Evolutionary conservation across 768 basidiomycete genomes (phyloP).

Genomic region (Trametes cinnabarina): DNA sequence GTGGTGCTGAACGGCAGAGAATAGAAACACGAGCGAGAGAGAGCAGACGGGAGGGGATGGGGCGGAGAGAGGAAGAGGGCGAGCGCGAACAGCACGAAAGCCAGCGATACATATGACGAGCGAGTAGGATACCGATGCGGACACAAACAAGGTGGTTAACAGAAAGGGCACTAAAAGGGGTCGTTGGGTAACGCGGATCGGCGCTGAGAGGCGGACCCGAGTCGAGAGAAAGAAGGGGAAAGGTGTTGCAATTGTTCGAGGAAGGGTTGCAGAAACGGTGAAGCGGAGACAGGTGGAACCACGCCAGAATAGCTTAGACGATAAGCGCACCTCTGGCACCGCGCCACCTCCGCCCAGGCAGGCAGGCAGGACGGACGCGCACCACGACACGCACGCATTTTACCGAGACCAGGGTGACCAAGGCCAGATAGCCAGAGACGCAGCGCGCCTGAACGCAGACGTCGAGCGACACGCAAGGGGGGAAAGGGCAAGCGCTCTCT

Average conservation of each 20-base stretch:
- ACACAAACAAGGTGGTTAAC: neutral
- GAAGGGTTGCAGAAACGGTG: neutral
- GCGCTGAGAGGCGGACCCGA: neutral
- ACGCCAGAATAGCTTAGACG: constrained; percentile 14
- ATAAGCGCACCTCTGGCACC: constrained; percentile 10
- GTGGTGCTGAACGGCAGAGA: neutral
- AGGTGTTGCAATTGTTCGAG: neutral
- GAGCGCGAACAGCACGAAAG: constrained; percentile 20
- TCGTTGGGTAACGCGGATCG: neutral
- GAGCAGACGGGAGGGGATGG: too few relatives aligned
- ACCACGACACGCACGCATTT: neutral
- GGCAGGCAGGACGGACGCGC: neutral
- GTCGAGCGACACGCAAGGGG: neutral
- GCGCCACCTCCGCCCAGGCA: constrained; percentile 2
- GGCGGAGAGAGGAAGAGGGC: too few relatives aligned
- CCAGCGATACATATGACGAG: constrained; percentile 18
- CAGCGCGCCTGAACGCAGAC: too few relatives aligned
- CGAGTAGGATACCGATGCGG: constrained; percentile 14
- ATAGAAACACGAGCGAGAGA: neutral
- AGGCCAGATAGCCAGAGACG: neutral
- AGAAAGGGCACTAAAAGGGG: neutral
- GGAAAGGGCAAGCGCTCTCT: constrained; percentile 6
- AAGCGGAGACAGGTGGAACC: constrained; percentile 13
- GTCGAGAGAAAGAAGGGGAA: neutral
- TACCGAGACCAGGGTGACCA: neutral